phyloP scores from a whole-genome alignment of 2,329 filamentous ascomycete species.

The Aquanectria penicillioides region DNA sequence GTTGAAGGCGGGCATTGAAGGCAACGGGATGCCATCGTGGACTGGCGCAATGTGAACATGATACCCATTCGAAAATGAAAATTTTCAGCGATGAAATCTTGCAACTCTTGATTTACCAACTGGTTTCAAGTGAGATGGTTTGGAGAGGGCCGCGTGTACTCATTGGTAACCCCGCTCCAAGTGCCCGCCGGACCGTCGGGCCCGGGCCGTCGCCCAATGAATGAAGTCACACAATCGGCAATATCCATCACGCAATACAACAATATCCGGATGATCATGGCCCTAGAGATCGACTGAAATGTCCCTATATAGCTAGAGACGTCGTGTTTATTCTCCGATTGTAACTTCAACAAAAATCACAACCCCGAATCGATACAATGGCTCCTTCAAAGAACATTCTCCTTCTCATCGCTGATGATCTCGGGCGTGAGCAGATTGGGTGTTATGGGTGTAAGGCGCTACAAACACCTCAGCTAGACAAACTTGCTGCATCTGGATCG shows the following conservation, averaged over 20 bases:
- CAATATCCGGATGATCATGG: neutral
- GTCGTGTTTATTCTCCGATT: neutral
- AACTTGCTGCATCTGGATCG: conserved; percentile 22
- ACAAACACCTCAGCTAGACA: conserved; percentile 23
- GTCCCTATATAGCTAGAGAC: neutral
- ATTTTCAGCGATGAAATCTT: neutral
- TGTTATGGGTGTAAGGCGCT: conserved; percentile 25
- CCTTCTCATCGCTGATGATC: conserved; percentile 17
- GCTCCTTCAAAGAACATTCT: conserved; percentile 24
- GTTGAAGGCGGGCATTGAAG: conserved; percentile 49
- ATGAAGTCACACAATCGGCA: conserved; percentile 4
- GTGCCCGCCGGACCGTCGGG: conserved; percentile 27
- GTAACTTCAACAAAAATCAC: neutral
- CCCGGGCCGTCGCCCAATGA: conserved; percentile 32
- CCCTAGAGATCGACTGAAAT: neutral
- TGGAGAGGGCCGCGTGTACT: conserved; percentile 13
- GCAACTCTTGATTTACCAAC: too few species aligned
- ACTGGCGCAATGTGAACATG: conserved; percentile 32
- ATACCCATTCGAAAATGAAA: neutral
- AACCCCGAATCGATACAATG: neutral
- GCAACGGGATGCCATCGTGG: conserved; percentile 46
- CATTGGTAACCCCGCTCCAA: conserved; percentile 7
- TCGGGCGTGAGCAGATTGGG: conserved; percentile 22
- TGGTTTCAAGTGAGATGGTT: neutral
- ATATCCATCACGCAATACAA: conserved; percentile 27